Evolutionary conservation across 495 filamentous ascomycete genomes (phyloP).

Genomic region (Aspergillus sparsus): DNA sequence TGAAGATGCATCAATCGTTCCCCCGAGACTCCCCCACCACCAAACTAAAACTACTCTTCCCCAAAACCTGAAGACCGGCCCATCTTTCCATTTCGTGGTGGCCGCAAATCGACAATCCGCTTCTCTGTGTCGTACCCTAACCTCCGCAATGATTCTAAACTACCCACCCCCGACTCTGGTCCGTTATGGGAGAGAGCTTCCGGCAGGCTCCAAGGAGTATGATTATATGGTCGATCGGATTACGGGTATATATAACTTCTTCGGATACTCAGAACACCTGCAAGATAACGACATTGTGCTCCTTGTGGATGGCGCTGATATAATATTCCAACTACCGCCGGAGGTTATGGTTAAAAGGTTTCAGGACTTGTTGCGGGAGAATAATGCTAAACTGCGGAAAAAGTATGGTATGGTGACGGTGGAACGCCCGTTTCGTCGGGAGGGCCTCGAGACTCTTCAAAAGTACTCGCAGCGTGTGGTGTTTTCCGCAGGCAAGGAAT

Average conservation of each 20-base stretch:
- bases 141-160: conserved; percentile 61
- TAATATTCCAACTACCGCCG: conserved; percentile 63
- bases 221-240: conserved; percentile 48
- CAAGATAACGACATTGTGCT: conserved; percentile 62
- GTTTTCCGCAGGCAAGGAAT: conserved; percentile 62
- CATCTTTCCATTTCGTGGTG: conserved; percentile 63
- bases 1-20: conserved; percentile 39
- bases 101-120: conserved; percentile 51
- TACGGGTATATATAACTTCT: conserved; percentile 53
- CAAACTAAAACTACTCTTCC: conserved; percentile 35
- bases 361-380: conserved; percentile 48
- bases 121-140: conserved; percentile 59
- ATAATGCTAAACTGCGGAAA: conserved; percentile 47
- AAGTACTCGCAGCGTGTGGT: conserved; percentile 59
- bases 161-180: conserved; percentile 63
- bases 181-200: conserved; percentile 41
- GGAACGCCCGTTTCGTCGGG: conserved; percentile 26
- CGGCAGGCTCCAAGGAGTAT: conserved; percentile 33
- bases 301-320: conserved; percentile 57
- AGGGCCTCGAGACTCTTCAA: conserved; percentile 37
- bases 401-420: conserved; percentile 49
- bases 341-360: conserved; percentile 59
- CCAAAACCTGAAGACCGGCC: conserved; percentile 47
- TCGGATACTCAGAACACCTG: conserved; percentile 49
- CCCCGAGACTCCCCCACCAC: conserved; percentile 23